Evolutionary conservation across 768 basidiomycete species (phyloP).

Genomic region (Auricularia cornea): DNA sequence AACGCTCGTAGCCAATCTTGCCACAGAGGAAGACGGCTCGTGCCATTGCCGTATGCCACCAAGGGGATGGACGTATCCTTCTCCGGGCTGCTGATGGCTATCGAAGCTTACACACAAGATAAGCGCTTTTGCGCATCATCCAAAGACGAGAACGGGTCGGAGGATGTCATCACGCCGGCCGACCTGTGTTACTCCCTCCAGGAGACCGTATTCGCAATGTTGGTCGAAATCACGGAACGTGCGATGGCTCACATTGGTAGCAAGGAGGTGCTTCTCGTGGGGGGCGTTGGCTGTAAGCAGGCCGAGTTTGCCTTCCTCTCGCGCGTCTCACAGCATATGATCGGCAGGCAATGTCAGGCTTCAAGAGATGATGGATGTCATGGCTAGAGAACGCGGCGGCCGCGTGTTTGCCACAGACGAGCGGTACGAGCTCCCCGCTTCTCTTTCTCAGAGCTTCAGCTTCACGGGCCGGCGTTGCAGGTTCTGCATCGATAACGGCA

Average conservation of each 20-base stretch:
- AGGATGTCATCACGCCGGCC: conserved; percentile 82
- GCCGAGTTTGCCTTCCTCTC: neutral
- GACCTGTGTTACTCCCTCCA: conserved; percentile 96
- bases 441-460: neutral
- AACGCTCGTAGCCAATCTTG: neutral
- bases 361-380: conserved; percentile 98
- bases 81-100: conserved; percentile 85
- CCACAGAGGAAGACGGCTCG: conserved; percentile 68
- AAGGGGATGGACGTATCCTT: conserved; percentile 98
- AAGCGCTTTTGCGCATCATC: conserved; percentile 52
- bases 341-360: conserved; percentile 76
- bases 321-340: neutral
- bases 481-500: conserved; percentile 98
- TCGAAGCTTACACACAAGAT: conserved; percentile 81
- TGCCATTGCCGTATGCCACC: conserved; percentile 86
- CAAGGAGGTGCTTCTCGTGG: conserved; percentile 93
- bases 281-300: conserved; percentile 95
- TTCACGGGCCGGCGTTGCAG: conserved; percentile 30
- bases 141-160: conserved; percentile 26
- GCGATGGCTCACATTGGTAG: conserved; percentile 99
- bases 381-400: conserved; percentile 86
- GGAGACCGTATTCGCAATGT: conserved; percentile 95
- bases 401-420: conserved; percentile 94
- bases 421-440: conserved; percentile 40
- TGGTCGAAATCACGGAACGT: conserved; percentile 97